These are phyloP conservation scores for Saccharomycopsis schoenii DNA, from an alignment of 805 yeast species.

Conservation along the genomic window DNA sequence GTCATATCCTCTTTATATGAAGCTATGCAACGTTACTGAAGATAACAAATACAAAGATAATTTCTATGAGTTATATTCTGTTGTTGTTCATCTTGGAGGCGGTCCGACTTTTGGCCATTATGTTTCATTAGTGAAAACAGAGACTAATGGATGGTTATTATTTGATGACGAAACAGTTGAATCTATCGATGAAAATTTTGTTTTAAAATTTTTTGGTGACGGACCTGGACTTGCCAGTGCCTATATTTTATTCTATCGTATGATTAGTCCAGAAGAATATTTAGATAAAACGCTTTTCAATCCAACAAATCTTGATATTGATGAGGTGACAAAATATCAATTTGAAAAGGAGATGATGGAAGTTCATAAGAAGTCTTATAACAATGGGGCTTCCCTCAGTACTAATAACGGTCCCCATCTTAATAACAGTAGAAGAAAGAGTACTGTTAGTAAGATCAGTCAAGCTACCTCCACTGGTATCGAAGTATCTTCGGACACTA, in stretches of 20 bases:
- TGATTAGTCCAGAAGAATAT: slow-evolving; percentile 34
- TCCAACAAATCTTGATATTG: slow-evolving; percentile 5
- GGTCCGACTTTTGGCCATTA: slow-evolving; percentile 98
- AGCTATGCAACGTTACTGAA: slow-evolving; percentile 61
- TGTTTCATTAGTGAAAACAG: slow-evolving; percentile 74
- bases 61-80: slow-evolving; percentile 71
- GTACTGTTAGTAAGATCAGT: background rate
- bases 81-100: slow-evolving; percentile 92
- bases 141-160: slow-evolving; percentile 74
- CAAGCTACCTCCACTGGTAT: background rate
- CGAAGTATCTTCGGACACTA: background rate
- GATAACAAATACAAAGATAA: slow-evolving; percentile 33
- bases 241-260: slow-evolving; percentile 75
- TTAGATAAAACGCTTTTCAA: slow-evolving; percentile 23
- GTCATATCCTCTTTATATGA: slow-evolving; percentile 62
- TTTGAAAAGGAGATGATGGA: slow-evolving; percentile 1
- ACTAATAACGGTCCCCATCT: background rate
- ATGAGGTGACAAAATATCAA: slow-evolving; percentile 1
- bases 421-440: background rate
- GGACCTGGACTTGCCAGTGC: slow-evolving; percentile 85
- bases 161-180: slow-evolving; percentile 96
- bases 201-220: slow-evolving; percentile 80
- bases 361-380: background rate
- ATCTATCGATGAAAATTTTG: slow-evolving; percentile 72
- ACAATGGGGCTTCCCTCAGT: background rate